Conservation (phyloP, 306 rosid species). For the Prunus persica region DNA sequence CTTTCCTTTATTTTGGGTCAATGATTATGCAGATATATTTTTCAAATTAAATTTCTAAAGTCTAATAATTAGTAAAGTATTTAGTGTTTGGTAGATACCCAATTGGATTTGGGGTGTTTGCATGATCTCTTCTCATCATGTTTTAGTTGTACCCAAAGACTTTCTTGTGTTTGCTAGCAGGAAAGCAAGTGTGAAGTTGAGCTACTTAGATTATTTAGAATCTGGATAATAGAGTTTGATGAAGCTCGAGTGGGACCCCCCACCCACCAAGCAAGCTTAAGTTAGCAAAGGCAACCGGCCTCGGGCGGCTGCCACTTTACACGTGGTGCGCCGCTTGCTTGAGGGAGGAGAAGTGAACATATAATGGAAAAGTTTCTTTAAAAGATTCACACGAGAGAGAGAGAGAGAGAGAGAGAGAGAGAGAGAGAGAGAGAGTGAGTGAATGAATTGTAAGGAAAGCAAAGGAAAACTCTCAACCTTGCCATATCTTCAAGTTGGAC, state of each 20-base stretch:
- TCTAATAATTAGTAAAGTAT: background rate
- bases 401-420: background rate
- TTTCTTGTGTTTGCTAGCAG: background rate
- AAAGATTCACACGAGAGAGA: background rate
- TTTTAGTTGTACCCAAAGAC: background rate
- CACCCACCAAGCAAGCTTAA: background rate
- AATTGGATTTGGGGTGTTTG: background rate
- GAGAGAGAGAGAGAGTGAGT: background rate
- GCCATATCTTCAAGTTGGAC: conserved; percentile 9
- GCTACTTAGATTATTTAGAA: background rate
- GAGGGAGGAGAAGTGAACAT: background rate
- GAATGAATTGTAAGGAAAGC: conserved; percentile 12
- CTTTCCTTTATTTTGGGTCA: background rate
- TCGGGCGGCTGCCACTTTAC: background rate
- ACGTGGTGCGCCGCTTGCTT: background rate
- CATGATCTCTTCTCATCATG: background rate
- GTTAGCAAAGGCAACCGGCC: conserved; percentile 5
- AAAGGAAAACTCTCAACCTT: background rate
- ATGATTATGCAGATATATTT: background rate
- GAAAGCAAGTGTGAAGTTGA: background rate
- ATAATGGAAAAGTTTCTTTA: background rate
- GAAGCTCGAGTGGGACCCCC: background rate
- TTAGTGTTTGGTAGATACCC: background rate
- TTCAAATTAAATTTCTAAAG: background rate
- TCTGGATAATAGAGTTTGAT: background rate